Evolutionary conservation across 306 rosid genomes (phyloP).

Genomic region (Rubus idaeus): DNA sequence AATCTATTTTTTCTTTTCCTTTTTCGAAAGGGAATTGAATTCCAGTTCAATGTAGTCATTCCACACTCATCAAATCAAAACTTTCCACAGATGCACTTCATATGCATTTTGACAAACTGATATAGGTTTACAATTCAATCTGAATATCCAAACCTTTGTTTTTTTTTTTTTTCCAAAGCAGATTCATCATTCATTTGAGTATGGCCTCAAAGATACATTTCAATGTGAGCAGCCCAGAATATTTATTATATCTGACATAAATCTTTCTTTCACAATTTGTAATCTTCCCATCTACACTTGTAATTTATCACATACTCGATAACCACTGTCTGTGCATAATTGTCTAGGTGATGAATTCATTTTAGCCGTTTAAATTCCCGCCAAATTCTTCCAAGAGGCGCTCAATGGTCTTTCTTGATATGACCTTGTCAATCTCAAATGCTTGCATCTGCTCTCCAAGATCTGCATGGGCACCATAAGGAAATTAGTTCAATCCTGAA

Average conservation of each 20-base stretch:
- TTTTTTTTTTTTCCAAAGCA: not conserved
- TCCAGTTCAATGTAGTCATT: too few relatives aligned
- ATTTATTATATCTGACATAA: not conserved
- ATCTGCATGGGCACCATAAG: slow-evolving; percentile 40
- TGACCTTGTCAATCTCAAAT: slow-evolving; percentile 64
- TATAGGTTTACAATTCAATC: too few relatives aligned
- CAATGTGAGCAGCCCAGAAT: not conserved
- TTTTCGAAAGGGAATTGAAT: too few relatives aligned
- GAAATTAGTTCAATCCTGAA: slow-evolving; percentile 2
- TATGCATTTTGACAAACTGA: too few relatives aligned
- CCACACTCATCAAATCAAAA: too few relatives aligned
- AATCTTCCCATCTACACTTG: not conserved
- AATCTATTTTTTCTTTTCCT: too few relatives aligned
- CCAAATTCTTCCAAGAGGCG: slow-evolving; percentile 60
- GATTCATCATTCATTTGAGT: not conserved
- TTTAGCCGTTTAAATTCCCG: slow-evolving; percentile 35
- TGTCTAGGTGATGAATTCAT: not conserved
- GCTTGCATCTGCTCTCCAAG: slow-evolving; percentile 62
- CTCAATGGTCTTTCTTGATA: slow-evolving; percentile 69
- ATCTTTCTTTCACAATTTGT: not conserved
- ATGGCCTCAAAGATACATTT: not conserved
- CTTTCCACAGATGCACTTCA: too few relatives aligned
- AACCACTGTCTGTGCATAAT: not conserved
- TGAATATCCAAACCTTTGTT: too few relatives aligned
- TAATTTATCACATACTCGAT: not conserved